phyloP scores from a whole-genome alignment of 495 filamentous ascomycete genomes.

The Penicillium goetzii region DNA sequence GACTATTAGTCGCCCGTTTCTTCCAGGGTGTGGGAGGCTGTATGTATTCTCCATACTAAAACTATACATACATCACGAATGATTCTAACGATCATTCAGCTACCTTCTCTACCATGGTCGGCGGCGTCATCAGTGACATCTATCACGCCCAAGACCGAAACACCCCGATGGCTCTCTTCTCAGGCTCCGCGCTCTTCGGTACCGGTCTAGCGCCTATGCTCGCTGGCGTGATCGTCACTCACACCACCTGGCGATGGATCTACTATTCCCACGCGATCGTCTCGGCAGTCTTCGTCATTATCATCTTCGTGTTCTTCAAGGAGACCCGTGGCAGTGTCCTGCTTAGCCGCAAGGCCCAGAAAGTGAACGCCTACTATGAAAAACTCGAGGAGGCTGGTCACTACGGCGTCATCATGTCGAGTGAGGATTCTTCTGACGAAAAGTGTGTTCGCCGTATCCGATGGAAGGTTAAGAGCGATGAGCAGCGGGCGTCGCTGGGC shows the following conservation, averaged over 20 bases:
- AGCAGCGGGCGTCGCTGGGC: slow-evolving; percentile 69
- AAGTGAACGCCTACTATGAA: slow-evolving; percentile 81
- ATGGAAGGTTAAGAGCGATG: slow-evolving; percentile 85
- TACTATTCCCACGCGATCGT: slow-evolving; percentile 85
- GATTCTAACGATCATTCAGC: slow-evolving; percentile 25
- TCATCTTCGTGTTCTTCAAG: slow-evolving; percentile 69
- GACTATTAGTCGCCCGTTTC: slow-evolving; percentile 78
- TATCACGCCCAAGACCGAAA: slow-evolving; percentile 81
- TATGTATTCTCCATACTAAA: slow-evolving; percentile 27
- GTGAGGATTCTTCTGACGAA: slow-evolving; percentile 35
- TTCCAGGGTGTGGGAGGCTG: slow-evolving; percentile 73
- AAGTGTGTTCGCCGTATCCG: slow-evolving; percentile 62
- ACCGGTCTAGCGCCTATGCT: slow-evolving; percentile 81
- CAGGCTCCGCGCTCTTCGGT: slow-evolving; percentile 73
- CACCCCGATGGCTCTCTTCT: slow-evolving; percentile 88
- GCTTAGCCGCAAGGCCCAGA: slow-evolving; percentile 72
- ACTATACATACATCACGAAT: not conserved
- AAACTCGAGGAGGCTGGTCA: slow-evolving; percentile 67
- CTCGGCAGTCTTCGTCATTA: slow-evolving; percentile 63
- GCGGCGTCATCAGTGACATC: slow-evolving; percentile 88
- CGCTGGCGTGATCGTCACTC: slow-evolving; percentile 68
- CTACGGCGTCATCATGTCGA: slow-evolving; percentile 59
- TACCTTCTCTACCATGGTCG: slow-evolving; percentile 91
- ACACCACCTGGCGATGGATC: slow-evolving; percentile 80
- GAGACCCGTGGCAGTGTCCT: slow-evolving; percentile 87